Conservation (phyloP, 2,329 filamentous ascomycete species). For the Magnaporthiopsis rhizophila region DNA sequence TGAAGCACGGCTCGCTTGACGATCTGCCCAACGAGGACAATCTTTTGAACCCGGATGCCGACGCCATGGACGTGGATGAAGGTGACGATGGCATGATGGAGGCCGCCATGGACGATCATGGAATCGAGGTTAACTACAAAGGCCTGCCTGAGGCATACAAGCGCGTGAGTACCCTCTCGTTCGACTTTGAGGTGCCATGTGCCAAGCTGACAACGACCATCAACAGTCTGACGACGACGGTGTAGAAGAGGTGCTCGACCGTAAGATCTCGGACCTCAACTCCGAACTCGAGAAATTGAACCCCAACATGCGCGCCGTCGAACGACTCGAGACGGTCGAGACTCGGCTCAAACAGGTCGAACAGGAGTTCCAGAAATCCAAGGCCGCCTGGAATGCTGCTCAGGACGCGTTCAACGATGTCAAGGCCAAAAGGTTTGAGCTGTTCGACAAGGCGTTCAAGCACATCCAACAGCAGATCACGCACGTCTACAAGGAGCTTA, state of each 20-base stretch:
- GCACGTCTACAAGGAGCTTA: conserved; percentile 91
- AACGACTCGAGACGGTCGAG: conserved; percentile 81
- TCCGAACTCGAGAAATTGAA: conserved; percentile 87
- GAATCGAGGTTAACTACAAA: conserved; percentile 83
- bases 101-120: conserved; percentile 74
- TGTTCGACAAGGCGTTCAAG: conserved; percentile 91
- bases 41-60: conserved; percentile 66
- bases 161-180: conserved; percentile 43
- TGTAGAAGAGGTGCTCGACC: conserved; percentile 67
- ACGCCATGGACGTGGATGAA: conserved; percentile 90
- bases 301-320: conserved; percentile 92
- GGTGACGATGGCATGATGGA: conserved; percentile 51
- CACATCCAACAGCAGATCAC: conserved; percentile 95
- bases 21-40: conserved; percentile 81
- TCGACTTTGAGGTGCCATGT: background rate
- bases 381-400: conserved; percentile 53
- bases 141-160: conserved; percentile 75
- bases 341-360: conserved; percentile 75
- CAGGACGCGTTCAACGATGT: conserved; percentile 59
- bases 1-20: conserved; percentile 70
- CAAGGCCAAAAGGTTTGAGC: conserved; percentile 73
- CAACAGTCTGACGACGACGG: conserved; percentile 58
- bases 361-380: conserved; percentile 81
- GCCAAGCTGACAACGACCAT: conserved; percentile 19
- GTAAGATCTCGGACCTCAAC: conserved; percentile 67